phyloP scores from a whole-genome alignment of 106 monocot genomes.

The Allium sativum region DNA sequence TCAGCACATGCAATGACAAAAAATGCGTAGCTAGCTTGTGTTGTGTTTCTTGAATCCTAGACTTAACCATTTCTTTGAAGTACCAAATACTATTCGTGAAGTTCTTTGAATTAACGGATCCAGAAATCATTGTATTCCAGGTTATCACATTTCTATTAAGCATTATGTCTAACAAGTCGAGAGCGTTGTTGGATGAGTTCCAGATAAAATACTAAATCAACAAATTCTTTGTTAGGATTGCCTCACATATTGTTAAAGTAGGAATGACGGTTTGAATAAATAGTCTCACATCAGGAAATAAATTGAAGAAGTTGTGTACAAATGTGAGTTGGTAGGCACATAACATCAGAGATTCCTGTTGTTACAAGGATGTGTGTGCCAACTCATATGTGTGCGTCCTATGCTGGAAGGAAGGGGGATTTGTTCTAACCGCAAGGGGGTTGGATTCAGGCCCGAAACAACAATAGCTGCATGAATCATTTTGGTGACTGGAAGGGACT shows the following conservation, averaged over 20 bases:
- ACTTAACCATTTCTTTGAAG: slow-evolving; percentile 19
- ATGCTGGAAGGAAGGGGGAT: no score
- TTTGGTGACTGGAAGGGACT: slow-evolving; percentile 8
- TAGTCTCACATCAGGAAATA: no score
- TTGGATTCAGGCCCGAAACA: slow-evolving; percentile 16
- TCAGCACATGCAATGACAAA: slow-evolving; percentile 18
- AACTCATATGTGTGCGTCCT: no score
- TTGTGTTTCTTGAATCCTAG: slow-evolving; percentile 17
- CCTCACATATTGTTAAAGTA: no score
- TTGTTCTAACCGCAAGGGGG: no score
- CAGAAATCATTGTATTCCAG: slow-evolving; percentile 39
- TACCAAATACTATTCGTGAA: slow-evolving; percentile 6
- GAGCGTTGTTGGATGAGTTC: slow-evolving; percentile 6
- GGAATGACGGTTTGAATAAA: no score
- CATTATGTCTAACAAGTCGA: slow-evolving; percentile 23
- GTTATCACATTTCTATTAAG: slow-evolving; percentile 20
- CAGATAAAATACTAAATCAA: slow-evolving; percentile 11
- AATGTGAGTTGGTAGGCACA: no score
- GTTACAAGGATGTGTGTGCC: no score
- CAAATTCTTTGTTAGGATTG: slow-evolving; percentile 21
- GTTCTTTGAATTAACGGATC: slow-evolving; percentile 7
- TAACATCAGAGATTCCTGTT: no score
- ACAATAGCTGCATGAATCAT: slow-evolving; percentile 16
- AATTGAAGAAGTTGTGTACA: no score
- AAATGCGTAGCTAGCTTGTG: slow-evolving; percentile 24